Base-by-base conservation (phyloP, 352 stramenopile species). In the Phytopythium ostracodes region DNA sequence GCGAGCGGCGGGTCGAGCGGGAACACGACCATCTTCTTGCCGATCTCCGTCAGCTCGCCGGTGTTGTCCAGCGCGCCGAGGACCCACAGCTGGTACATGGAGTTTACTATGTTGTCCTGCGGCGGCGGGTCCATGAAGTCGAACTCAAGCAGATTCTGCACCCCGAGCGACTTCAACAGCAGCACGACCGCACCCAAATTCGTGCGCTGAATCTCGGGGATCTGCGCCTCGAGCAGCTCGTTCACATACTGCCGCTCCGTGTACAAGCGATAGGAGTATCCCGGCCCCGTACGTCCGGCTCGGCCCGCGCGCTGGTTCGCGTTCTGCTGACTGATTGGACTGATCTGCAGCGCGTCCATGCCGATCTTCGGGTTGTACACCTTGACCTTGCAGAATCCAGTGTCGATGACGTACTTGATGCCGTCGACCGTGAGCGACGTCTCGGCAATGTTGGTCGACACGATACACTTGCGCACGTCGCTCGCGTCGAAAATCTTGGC, bases 341-440 rank as follows among this genome's bases (percentile, higher is more conserved):
- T 97, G 17, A 98, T 89, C 57, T 98, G 92, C 22, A 99, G 75
- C 7, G 97, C 89, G 75, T 99, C 97, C 97, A 99, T 99, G 59
- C 97, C 97, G 71, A 99, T 99, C 70, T 97, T 97, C 0, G 97
- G 94, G 80, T 99, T 99, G 82, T 99, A 99, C 18, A 99, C 97
- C 70, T 99, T 99, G 17, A 99, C 89, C 68, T 99, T 99, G 76
- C 92, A 99, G 70, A 96, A 99, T 4, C 98, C 97, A 6, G 86
- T 86, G 76, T 99, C 97, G 33, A 99, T 98, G 7, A 99, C 97
- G 73, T 99, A 99, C 64, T 96, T 95, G 73, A 99, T 99, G 38
- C 97, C 97, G 69, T 99, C 93, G 6, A 99, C 92, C 15, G 92
- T 98, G 29, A 98, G 79, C 52, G 85, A 97, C 4, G 96, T 99